Evolutionary conservation across 73 alveolate species (phyloP), one percentile per base, ranked within the genome.

Genomic region (Uronychia setigera): DNA sequence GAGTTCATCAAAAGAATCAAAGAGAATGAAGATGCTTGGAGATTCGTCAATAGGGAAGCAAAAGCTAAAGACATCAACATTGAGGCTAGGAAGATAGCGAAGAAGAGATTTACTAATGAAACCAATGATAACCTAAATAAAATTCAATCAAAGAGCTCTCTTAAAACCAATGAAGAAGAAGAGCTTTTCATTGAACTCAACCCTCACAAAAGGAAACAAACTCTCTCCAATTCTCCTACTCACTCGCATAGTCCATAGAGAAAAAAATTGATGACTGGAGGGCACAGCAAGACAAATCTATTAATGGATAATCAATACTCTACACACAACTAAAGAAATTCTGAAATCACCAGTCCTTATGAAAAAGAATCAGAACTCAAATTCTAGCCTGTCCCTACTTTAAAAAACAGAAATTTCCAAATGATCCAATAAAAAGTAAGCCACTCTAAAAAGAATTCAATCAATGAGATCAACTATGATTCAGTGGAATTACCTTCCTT

Each of bases 1-100:
- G 93, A 87, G 31, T 87, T 87, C 57, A 1, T 25, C 32, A 46
- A 33, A 34, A 58, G 89, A 28, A 57, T 87, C 11, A 60, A 74
- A 29, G 77, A 35, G 13, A 87, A 87, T 80, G 89, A 87, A 13
- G 93, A 87, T 29, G 58, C 93, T 1, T 87, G 88, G 93, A 34
- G n/a, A 11, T 79, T 76, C n/a, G 59, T 76, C 27, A 76, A 28
- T 29, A 28, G 31, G 5, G 81, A 32, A 76, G 28, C 59, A 28
- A 9, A 26, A 29, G 32, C 81, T 28, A 76, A 76, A 31, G n/a
- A 27, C 29, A 30, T 76, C 9, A 26, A 26, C 59, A 76, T 76
- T 46, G 67, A 46, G 81, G 27, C 9, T 1, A 76, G 59, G 27
- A 76, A 76, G 27, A 76, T 76, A 29, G 81, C 67, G 67, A 46